Evolutionary conservation across 1,139 yeast species (phyloP).

Genomic region (Sugiyamaella pinicola): DNA sequence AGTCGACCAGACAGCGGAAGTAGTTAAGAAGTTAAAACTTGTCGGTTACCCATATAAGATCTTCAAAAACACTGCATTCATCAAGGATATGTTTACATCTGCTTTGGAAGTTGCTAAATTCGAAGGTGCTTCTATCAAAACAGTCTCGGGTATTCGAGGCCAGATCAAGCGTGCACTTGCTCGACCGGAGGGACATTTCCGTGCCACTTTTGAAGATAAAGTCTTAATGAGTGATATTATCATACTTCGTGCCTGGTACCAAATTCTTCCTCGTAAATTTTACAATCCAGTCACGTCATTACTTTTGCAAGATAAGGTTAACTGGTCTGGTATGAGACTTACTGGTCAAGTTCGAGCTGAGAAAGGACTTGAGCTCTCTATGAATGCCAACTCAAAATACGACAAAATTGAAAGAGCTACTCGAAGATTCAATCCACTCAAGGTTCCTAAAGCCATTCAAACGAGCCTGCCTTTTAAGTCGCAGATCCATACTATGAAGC

Average conservation of each 20-base stretch:
- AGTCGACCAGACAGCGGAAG: slow-evolving; percentile 82
- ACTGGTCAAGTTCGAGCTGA: slow-evolving; percentile 93
- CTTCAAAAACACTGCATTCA: slow-evolving; percentile 93
- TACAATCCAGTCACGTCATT: slow-evolving; percentile 96
- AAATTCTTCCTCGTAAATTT: slow-evolving; percentile 84
- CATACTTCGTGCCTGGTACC: slow-evolving; percentile 95
- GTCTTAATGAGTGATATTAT: slow-evolving; percentile 86
- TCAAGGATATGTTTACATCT: slow-evolving; percentile 93
- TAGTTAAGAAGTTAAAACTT: slow-evolving; percentile 91
- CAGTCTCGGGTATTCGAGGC: slow-evolving; percentile 97
- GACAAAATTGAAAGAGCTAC: slow-evolving; percentile 83
- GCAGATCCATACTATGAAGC: slow-evolving; percentile 74
- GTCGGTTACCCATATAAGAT: slow-evolving; percentile 95
- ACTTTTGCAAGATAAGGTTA: slow-evolving; percentile 68
- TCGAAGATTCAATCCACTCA: slow-evolving; percentile 82
- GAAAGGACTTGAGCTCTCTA: slow-evolving; percentile 64
- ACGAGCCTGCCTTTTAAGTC: slow-evolving; percentile 86
- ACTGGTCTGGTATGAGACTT: slow-evolving; percentile 95
- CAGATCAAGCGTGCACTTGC: slow-evolving; percentile 94
- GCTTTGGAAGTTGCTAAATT: slow-evolving; percentile 95
- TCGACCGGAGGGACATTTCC: slow-evolving; percentile 93
- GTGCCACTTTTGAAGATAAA: slow-evolving; percentile 99
- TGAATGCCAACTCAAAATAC: slow-evolving; percentile 62
- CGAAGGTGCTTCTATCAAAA: slow-evolving; percentile 95
- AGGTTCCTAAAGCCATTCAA: slow-evolving; percentile 79